phyloP scores from a whole-genome alignment of 1,284 basidiomycete species.

The Cutaneotrichosporon dermatis region DNA sequence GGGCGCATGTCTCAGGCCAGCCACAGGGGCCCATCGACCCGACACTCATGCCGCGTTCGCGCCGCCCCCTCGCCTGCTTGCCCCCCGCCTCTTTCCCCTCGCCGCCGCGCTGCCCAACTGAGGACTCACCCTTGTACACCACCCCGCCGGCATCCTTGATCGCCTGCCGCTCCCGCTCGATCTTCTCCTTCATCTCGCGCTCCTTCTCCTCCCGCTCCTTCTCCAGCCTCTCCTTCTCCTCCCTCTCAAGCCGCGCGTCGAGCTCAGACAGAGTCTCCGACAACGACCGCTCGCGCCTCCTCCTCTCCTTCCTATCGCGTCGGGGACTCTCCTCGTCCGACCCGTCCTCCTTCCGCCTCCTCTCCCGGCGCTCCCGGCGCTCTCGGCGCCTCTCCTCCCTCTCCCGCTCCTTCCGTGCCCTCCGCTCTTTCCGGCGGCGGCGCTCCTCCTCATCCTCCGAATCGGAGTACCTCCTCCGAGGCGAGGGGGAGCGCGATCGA shows the following conservation, averaged over 20 bases:
- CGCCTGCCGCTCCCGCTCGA: slow-evolving; percentile 33
- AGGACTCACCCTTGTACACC: slow-evolving; percentile 43
- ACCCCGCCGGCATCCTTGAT: slow-evolving; percentile 35
- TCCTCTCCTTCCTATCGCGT: background rate
- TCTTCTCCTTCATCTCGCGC: slow-evolving; percentile 31
- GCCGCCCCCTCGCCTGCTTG: no score
- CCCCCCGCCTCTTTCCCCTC: no score
- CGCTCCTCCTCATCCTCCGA: slow-evolving; percentile 13
- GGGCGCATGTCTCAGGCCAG: no score
- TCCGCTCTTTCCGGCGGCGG: background rate
- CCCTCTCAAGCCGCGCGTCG: slow-evolving; percentile 47
- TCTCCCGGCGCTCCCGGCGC: slow-evolving; percentile 8
- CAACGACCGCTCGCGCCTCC: background rate
- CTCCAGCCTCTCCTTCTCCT: slow-evolving; percentile 47
- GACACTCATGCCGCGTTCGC: no score
- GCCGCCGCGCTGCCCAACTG: no score
- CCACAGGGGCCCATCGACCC: no score
- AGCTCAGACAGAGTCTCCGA: slow-evolving; percentile 45
- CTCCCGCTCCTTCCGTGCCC: slow-evolving; percentile 12
- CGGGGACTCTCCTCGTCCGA: slow-evolving; percentile 4
- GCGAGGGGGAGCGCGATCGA: background rate
- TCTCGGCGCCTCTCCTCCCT: slow-evolving; percentile 10
- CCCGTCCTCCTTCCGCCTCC: slow-evolving; percentile 14
- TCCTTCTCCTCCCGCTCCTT: slow-evolving; percentile 30
- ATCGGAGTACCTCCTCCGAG: slow-evolving; percentile 15